phyloP scores from a whole-genome alignment of 169 alveolate species.

The Theileria annulata region DNA sequence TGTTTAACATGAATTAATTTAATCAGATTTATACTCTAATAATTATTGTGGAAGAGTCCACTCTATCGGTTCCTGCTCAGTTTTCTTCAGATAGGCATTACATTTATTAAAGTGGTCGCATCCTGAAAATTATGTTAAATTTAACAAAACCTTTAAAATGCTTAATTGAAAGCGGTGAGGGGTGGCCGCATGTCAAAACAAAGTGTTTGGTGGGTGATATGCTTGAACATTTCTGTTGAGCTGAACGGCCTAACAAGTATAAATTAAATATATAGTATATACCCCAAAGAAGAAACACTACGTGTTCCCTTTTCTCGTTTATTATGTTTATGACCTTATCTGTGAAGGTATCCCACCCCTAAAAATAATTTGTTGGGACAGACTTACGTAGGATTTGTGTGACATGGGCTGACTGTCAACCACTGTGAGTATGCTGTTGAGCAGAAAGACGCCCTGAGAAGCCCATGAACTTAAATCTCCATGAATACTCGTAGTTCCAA shows the following conservation, averaged over 20 bases:
- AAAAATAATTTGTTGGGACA: constrained; percentile 21
- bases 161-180: constrained; percentile 93
- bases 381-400: constrained; percentile 81
- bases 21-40: not conserved
- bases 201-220: constrained; percentile 88
- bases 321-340: constrained; percentile 83
- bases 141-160: constrained; percentile 42
- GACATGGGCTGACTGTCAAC: constrained; percentile 88
- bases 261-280: constrained; percentile 59
- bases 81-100: constrained; percentile 72
- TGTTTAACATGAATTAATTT: constrained; percentile 35
- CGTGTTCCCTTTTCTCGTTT: constrained; percentile 77
- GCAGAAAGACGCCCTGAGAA: constrained; percentile 94
- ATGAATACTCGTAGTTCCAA: constrained; percentile 83
- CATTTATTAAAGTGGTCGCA: constrained; percentile 84
- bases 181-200: constrained; percentile 94
- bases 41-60: constrained; percentile 71
- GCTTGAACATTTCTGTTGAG: constrained; percentile 86
- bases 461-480: constrained; percentile 98
- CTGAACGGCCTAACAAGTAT: constrained; percentile 85
- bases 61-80: constrained; percentile 70
- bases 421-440: constrained; percentile 95
- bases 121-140: constrained; percentile 60
- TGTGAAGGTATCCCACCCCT: constrained; percentile 92
- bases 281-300: constrained; percentile 93